These are phyloP conservation scores for Geranomyces variabilis DNA, from an alignment of 192 early-diverging fungal genomes.

Conservation along the genomic window DNA sequence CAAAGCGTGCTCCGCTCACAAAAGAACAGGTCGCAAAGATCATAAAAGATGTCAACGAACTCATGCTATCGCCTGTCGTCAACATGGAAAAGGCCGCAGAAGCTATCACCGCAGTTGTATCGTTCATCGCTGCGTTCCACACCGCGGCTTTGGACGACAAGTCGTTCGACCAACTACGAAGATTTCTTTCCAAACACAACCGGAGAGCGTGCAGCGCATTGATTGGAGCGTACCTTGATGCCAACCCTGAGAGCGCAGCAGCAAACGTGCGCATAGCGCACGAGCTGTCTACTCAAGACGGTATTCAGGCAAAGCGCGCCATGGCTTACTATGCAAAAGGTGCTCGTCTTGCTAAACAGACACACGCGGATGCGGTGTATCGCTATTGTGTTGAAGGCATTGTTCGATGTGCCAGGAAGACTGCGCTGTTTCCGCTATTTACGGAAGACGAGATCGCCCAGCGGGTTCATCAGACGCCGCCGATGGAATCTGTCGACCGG, in stretches of 20 bases:
- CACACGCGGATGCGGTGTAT: no score
- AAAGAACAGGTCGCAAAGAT: not conserved
- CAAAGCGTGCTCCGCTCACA: not conserved
- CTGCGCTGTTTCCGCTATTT: not conserved
- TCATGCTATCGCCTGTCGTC: not conserved
- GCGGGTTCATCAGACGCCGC: not conserved
- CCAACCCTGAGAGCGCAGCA: not conserved
- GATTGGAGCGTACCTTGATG: not conserved
- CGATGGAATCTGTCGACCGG: not conserved
- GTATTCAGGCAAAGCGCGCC: not conserved
- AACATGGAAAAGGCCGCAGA: not conserved
- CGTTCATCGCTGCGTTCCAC: constrained; percentile 9
- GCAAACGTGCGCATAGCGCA: constrained; percentile 3
- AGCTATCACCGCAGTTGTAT: constrained; percentile 2
- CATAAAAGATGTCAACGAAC: not conserved
- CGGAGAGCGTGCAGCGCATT: not conserved
- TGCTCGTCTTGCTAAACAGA: constrained; percentile 1
- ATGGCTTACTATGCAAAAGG: constrained; percentile 9
- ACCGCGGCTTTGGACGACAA: not conserved
- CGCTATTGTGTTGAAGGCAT: constrained; percentile 12
- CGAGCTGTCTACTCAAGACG: not conserved
- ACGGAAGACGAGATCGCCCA: constrained; percentile 1
- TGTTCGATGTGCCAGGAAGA: not conserved
- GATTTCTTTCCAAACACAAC: not conserved
- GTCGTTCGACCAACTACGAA: constrained; percentile 1